phyloP scores from a whole-genome alignment of 2,329 filamentous ascomycete species.

The Lasiodiplodia theobromae region DNA sequence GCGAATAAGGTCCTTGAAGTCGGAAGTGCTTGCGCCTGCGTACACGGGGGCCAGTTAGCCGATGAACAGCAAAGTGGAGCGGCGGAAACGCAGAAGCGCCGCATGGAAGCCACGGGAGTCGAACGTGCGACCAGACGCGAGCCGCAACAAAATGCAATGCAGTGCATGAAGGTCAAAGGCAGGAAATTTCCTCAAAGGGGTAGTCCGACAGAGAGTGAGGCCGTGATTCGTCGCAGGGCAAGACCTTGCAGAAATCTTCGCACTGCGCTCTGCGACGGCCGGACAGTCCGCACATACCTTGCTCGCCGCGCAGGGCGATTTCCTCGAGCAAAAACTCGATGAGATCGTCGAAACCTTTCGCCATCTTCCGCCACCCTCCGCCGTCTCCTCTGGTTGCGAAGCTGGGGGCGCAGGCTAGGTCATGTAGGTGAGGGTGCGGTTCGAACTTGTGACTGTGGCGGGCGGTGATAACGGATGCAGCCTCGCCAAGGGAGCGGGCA shows the following conservation, averaged over 20 bases:
- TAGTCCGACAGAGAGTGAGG: slow-evolving; percentile 8
- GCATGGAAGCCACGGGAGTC: slow-evolving; percentile 27
- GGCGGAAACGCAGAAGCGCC: slow-evolving; percentile 21
- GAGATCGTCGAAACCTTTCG: slow-evolving; percentile 60
- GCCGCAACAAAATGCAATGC: slow-evolving; percentile 5
- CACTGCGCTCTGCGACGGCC: slow-evolving; percentile 12
- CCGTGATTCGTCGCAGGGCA: slow-evolving; percentile 26
- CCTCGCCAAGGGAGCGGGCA: slow-evolving; percentile 19
- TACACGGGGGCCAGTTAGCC: slow-evolving; percentile 4
- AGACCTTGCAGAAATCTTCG: slow-evolving; percentile 26
- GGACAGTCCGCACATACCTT: slow-evolving; percentile 56
- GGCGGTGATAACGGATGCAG: slow-evolving; percentile 20
- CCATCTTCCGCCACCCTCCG: slow-evolving; percentile 30
- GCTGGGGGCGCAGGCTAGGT: slow-evolving; percentile 4
- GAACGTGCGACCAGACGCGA: slow-evolving; percentile 28
- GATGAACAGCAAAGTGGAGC: slow-evolving; percentile 26
- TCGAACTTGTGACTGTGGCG: slow-evolving; percentile 25
- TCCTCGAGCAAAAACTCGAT: slow-evolving; percentile 65
- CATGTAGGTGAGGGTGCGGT: slow-evolving; percentile 26
- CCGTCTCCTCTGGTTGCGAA: slow-evolving; percentile 17
- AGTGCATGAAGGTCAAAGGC: neutral
- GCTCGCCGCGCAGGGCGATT: slow-evolving; percentile 64
- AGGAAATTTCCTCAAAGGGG: slow-evolving; percentile 22
- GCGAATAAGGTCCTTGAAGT: slow-evolving; percentile 49
- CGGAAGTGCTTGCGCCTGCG: slow-evolving; percentile 49